A percentile compares a stretch with the other conserved stretches of the same genome.
Conservation (phyloP, 805 yeast species). For the Yarrowia sp. region DNA sequence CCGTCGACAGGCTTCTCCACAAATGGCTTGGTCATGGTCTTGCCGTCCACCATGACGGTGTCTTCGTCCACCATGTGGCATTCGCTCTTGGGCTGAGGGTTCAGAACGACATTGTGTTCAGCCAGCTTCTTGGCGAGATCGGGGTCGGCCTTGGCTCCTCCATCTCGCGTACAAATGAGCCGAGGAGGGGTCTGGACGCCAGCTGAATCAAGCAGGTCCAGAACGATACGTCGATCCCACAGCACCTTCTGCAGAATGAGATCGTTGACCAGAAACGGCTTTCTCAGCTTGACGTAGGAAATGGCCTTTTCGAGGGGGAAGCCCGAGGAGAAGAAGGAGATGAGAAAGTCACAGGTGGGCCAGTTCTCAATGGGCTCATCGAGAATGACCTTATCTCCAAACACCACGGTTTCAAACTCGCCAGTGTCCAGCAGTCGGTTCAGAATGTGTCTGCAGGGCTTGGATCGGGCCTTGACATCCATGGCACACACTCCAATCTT, state of each 20-base stretch:
- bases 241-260: constrained; percentile 86
- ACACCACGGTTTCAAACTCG: constrained; percentile 94
- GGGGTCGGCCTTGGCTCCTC: constrained; percentile 87
- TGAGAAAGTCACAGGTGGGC: constrained; percentile 97
- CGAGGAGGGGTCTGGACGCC: constrained; percentile 91
- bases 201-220: constrained; percentile 76
- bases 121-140: constrained; percentile 66
- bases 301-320: constrained; percentile 97
- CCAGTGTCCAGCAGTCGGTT: constrained; percentile 89
- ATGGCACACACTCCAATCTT: constrained; percentile 98
- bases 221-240: constrained; percentile 96
- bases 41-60: constrained; percentile 81
- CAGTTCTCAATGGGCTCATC: constrained; percentile 95
- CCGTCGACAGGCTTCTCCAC: constrained; percentile 99
- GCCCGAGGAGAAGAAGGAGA: constrained; percentile 93
- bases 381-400: constrained; percentile 94
- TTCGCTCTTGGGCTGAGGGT: constrained; percentile 40
- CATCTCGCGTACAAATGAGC: constrained; percentile 90
- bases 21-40: constrained; percentile 80
- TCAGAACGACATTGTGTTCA: constrained; percentile 64
- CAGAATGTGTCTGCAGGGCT: constrained; percentile 91
- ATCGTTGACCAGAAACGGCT: constrained; percentile 90
- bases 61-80: constrained; percentile 89
- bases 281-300: constrained; percentile 82
- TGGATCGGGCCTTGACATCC: constrained; percentile 95